These are phyloP conservation scores for Heracleum sosnowskyi DNA, from an alignment of 129 eudicot genomes.

Conservation along the genomic window DNA sequence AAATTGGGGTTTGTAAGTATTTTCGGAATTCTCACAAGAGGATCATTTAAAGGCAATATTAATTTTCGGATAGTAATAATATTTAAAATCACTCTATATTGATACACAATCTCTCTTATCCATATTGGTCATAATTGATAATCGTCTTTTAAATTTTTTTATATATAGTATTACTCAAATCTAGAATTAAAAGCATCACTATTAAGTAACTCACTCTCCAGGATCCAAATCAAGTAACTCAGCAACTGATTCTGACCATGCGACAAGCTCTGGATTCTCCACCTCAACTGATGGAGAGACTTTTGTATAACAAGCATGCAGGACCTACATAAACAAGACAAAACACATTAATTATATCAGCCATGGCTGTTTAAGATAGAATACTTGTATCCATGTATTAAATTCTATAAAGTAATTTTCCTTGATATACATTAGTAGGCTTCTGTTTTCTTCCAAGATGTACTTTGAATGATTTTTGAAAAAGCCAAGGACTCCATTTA, in stretches of 20 bases:
- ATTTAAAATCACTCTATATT: too few species aligned
- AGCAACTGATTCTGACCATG: slow-evolving; percentile 90
- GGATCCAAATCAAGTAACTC: slow-evolving; percentile 75
- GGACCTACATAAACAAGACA: slow-evolving; percentile 43
- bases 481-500: too few species aligned
- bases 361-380: not conserved
- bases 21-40: too few species aligned
- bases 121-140: not conserved
- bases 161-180: not conserved
- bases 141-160: not conserved
- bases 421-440: not conserved
- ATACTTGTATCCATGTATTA: not conserved
- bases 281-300: slow-evolving; percentile 88
- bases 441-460: too few species aligned
- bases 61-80: too few species aligned
- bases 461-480: not conserved
- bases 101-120: not conserved
- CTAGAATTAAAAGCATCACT: not conserved
- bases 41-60: too few species aligned
- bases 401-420: not conserved
- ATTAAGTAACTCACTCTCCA: slow-evolving; percentile 53
- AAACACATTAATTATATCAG: not conserved
- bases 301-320: slow-evolving; percentile 81
- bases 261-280: slow-evolving; percentile 87
- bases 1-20: too few species aligned